Base-by-base conservation (phyloP, 2,329 filamentous ascomycete species). In the Biscogniauxia sp. region DNA sequence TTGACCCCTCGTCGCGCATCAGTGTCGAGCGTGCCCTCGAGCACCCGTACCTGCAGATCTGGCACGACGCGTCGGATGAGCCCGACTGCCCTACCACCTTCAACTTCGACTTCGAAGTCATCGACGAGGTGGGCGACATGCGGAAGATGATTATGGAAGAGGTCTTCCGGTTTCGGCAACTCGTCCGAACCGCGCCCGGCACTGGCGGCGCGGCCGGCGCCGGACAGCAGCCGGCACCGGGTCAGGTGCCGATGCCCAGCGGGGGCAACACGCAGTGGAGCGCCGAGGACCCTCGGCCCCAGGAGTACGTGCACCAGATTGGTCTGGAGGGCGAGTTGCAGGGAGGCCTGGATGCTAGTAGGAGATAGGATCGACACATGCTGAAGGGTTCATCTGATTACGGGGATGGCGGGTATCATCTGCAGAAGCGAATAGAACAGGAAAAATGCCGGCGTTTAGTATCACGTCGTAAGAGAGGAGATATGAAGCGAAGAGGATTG, bases 41-140 rank as follows among this genome's bases (percentile, higher is more conserved):
- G 81, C 95, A 99, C 81, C 90, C 90, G 37, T 99, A 99, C 79
- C 85, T 99, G 59, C 87, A 94, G 73, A 97, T 99, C 80, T 98
- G 95, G 95, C 95, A 99, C 80, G 95, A 99, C 70, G 91, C 93
- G 56, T 93, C 91, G 3, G 95, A 99, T 78, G 95, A 99, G 81
- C 95, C 95, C 20, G 86, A 89, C 66, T 98, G 94, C 80, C 93
- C 93, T 0, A 91, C 90, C 17, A 93, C 92, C 19, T 99, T 99
- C 79, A 93, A 99, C 82, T 99, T 99, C 80, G 90, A 94, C 75
- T 99, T 99, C 73, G 95, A 99, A 76, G 88, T 97, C n/a, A 87
- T 97, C 49, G 94, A 99, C 57, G 95, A 98, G 52, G 93, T 99
- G 20, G 84, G 83, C 20, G 91, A 97, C 69, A 98, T 99, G 93